Conservation (phyloP, 2,329 filamentous ascomycete species). For the Trichophyton benhamiae region DNA sequence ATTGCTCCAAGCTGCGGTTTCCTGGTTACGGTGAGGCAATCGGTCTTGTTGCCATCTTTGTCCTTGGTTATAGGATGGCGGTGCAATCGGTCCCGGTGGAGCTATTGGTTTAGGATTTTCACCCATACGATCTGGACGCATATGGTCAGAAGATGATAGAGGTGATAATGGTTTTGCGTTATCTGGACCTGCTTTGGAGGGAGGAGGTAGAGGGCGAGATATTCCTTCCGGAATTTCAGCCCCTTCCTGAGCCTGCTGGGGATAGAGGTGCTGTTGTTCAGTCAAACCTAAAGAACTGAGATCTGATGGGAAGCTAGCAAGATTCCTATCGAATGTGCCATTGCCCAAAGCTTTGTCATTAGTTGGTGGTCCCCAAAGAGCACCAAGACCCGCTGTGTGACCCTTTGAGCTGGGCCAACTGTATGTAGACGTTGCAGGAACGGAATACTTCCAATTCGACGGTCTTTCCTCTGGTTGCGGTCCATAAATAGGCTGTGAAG, state of each 20-base stretch:
- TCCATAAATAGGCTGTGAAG: conserved; percentile 12
- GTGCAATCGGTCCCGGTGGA: conserved; percentile 36
- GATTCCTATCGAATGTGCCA: conserved; percentile 47
- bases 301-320: conserved; percentile 38
- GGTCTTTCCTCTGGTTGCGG: conserved; percentile 24
- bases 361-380: conserved; percentile 48
- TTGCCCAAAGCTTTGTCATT: conserved; percentile 49
- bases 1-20: conserved; percentile 33
- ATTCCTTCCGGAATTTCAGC: conserved; percentile 11
- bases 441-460: conserved; percentile 27
- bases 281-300: conserved; percentile 29
- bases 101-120: conserved; percentile 31
- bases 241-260: conserved; percentile 13
- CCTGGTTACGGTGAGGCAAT: conserved; percentile 18
- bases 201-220: conserved; percentile 22
- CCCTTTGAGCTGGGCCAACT: conserved; percentile 29
- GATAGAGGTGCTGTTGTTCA: conserved; percentile 28
- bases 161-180: conserved; percentile 22
- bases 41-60: conserved; percentile 22
- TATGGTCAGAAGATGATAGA: conserved; percentile 28
- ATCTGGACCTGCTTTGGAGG: conserved; percentile 24
- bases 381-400: conserved; percentile 28
- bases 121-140: conserved; percentile 24
- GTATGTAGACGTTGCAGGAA: conserved; percentile 23
- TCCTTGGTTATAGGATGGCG: conserved; percentile 26